Percentiles rank a stretch among this genome's conserved stretches.
Evolutionary conservation across 2,329 filamentous ascomycete species (phyloP).

Genomic region (Ophiostoma ulmi): DNA sequence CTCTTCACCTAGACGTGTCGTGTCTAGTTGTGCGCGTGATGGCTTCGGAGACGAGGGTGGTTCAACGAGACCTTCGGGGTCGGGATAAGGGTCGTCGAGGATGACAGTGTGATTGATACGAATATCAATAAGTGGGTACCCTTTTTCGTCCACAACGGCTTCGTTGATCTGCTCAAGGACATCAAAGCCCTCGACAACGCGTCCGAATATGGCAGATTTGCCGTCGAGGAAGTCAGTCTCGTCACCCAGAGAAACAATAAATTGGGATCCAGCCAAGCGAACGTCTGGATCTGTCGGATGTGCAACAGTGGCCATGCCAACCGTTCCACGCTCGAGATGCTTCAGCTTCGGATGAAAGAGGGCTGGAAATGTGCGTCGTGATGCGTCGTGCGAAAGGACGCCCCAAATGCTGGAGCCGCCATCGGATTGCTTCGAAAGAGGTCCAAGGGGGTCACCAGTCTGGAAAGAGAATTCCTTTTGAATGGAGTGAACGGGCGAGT

Average conservation of each 20-base stretch:
- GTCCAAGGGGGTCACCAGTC: slow-evolving; percentile 88
- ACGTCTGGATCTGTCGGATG: slow-evolving; percentile 71
- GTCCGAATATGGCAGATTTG: slow-evolving; percentile 91
- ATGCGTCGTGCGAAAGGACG: slow-evolving; percentile 59
- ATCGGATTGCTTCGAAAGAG: slow-evolving; percentile 76
- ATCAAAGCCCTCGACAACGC: slow-evolving; percentile 94
- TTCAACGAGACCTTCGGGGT: slow-evolving; percentile 70
- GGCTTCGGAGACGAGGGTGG: slow-evolving; percentile 77
- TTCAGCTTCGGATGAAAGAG: slow-evolving; percentile 82
- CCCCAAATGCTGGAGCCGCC: slow-evolving; percentile 94
- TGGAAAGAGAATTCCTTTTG: slow-evolving; percentile 97
- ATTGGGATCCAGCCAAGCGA: slow-evolving; percentile 82
- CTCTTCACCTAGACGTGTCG: slow-evolving; percentile 76
- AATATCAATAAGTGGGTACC: slow-evolving; percentile 87
- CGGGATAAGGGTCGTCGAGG: slow-evolving; percentile 85
- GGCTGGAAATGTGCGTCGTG: slow-evolving; percentile 74
- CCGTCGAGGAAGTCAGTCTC: slow-evolving; percentile 86
- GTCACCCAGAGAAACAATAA: slow-evolving; percentile 85
- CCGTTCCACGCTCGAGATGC: slow-evolving; percentile 81
- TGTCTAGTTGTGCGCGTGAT: slow-evolving; percentile 78
- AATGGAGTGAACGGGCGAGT: slow-evolving; percentile 82
- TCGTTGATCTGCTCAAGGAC: slow-evolving; percentile 88
- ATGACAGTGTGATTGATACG: slow-evolving; percentile 88
- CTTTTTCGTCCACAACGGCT: slow-evolving; percentile 79
- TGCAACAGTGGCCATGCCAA: slow-evolving; percentile 94